Base-by-base conservation (phyloP, 352 stramenopile genomes). In the Phytopythium boreale region DNA sequence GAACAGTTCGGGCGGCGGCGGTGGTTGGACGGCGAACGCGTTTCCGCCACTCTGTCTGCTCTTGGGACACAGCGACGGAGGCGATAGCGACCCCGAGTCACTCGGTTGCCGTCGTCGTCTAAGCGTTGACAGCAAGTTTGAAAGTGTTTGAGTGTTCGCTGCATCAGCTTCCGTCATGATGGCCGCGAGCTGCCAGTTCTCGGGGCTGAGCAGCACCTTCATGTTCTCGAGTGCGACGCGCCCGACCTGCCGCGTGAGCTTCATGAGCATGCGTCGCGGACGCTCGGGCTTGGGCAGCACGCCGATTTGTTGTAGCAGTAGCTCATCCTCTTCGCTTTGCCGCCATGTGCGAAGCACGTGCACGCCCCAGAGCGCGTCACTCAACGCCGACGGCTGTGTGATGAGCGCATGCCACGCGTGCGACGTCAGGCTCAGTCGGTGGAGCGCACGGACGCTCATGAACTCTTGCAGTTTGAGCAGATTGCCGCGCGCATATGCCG, bases 101-200 rank as follows among this genome's bases (percentile, higher is more conserved):
- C 43, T 58, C 10, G 15, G 11, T 44, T 19, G 36, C 19, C 24
- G 22, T 24, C 49, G 55, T 37, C 31, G 12, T 22, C 31, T 22
- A 17, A 41, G 47, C 15, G 46, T 64, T 37, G 61, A 56, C 12
- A 76, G 52, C 20, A 61, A 29, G 1, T 66, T 56, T 20, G 64
- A 37, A 20, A 80, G 56, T 10, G 51, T 69, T 29, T 43, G 51
- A 0, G 68, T 58, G 14, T 17, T 22, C 5, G 70, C 46, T 11
- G 41, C 49, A 26, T 72, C 65, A 9, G 56, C 24, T 2, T 51
- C 41, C 1, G 47, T 57, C 73, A 81, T 74, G 17, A 76, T 61
- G 11, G 65, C 62, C 1, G 81, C 81, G 61, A 90, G 37, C 50
- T 87, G 79, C 81, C 81, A 90, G 49, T 61, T 82, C 22, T 90